These are phyloP conservation scores for Cordia subcordata DNA, from an alignment of 257 asterid genomes.

Conservation along the genomic window DNA sequence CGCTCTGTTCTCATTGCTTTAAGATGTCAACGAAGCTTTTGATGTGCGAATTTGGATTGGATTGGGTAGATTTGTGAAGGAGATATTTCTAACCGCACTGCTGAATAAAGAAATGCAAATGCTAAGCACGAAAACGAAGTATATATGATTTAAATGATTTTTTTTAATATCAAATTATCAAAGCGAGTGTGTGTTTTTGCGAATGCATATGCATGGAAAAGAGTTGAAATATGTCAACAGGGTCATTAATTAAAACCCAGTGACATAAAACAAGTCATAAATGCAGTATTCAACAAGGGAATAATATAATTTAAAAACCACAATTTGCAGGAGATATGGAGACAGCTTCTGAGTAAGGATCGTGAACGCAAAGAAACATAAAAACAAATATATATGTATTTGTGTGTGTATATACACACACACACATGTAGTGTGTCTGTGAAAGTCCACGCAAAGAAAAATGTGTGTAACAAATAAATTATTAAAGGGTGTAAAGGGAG, in stretches of 20 bases:
- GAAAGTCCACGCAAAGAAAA: too few species aligned
- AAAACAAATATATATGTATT: not conserved
- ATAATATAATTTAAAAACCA: constrained; percentile 34
- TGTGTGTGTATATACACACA: too few species aligned
- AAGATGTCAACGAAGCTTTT: constrained; percentile 18
- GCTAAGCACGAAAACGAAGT: constrained; percentile 3
- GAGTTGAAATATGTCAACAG: constrained; percentile 28
- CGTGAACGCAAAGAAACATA: constrained; percentile 14
- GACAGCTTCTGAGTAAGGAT: constrained; percentile 39
- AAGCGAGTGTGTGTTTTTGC: constrained; percentile 4
- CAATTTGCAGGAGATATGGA: constrained; percentile 55
- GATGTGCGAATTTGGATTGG: constrained; percentile 12
- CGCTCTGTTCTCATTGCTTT: constrained; percentile 52
- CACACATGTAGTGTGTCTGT: too few species aligned
- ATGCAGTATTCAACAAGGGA: constrained; percentile 21
- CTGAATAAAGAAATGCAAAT: constrained; percentile 6
- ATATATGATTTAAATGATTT: too few species aligned
- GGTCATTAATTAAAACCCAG: constrained; percentile 13
- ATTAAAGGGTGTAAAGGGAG: constrained; percentile 2
- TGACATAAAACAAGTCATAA: constrained; percentile 21
- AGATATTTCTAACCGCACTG: constrained; percentile 6
- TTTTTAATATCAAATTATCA: constrained; percentile 1
- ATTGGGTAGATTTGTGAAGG: constrained; percentile 10
- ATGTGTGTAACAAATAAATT: not conserved
- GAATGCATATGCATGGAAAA: not conserved